phyloP scores from a whole-genome alignment of 805 yeast species.

The Hanseniaspora meyeri region DNA sequence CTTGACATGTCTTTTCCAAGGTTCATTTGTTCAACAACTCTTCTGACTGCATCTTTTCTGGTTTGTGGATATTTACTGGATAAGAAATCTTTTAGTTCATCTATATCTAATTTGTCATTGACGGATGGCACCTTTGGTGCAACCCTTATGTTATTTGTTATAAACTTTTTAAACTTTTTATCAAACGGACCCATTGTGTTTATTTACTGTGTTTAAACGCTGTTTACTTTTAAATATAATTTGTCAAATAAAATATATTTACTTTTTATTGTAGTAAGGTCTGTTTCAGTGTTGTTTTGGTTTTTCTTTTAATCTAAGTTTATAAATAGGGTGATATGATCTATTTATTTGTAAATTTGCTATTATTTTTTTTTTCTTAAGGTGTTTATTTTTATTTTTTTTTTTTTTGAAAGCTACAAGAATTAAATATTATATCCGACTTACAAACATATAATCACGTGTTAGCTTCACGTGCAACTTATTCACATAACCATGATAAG shows the following conservation, averaged over 20 bases:
- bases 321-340: background rate
- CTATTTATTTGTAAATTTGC: background rate
- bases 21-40: constrained; percentile 97
- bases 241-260: too few species aligned
- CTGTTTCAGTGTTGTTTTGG: background rate
- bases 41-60: constrained; percentile 89
- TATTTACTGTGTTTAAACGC: background rate
- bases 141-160: constrained; percentile 27
- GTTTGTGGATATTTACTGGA: constrained; percentile 92
- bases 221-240: too few species aligned
- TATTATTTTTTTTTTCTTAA: background rate
- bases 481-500: too few species aligned
- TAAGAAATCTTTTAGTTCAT: constrained; percentile 75
- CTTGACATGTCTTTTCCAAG: constrained; percentile 92
- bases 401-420: background rate
- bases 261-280: background rate
- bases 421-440: too few species aligned
- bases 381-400: background rate
- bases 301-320: background rate
- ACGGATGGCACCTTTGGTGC: constrained; percentile 29
- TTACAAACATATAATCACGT: too few species aligned
- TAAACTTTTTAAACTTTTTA: constrained; percentile 27
- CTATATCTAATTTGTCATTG: constrained; percentile 54
- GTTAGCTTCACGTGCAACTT: too few species aligned
- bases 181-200: constrained; percentile 26